Evolutionary conservation across 805 yeast species (phyloP), one percentile per base, ranked within the genome.

Genomic region (Huiozyma naganishii): DNA sequence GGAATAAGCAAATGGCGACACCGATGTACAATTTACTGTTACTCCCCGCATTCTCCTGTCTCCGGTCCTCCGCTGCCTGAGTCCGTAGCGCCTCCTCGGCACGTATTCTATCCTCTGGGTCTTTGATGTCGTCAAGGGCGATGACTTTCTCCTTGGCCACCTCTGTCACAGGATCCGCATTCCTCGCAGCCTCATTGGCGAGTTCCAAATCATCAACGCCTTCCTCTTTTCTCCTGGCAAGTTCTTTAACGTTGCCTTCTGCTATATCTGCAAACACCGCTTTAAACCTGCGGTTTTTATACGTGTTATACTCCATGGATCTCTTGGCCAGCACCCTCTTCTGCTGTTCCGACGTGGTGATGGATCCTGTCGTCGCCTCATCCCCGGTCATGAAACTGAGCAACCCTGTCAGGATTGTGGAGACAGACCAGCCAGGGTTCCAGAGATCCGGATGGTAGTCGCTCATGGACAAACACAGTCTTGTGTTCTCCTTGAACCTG

Each of bases 371-470:
- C 1, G 96, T 85, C 27, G 74, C 66, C 52, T 89, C 97, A 46
- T 76, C 76, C 7, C 92, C 81, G 0, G 95, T 86, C 97, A 89
- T 89, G 57, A 89, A 89, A 59, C 95, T 85, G 51, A 89, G 68
- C 33, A 89, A 67, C 0, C 97, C 97, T 8, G 80, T 84, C 52
- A 89, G 70, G 17, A 89, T 89, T 0, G 97, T 88, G 32, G 86
- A 71, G 27, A 89, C 96, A 38, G 88, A 79, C 97, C 97, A 89
- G 6, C 95, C 87, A 1, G 97, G 97, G 61, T 89, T 88, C 97
- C 97, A 89, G 1, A 83, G 69, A 61, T 88, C 92, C 3, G 95
- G 96, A 54, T 89, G 97, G 62, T 78, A 89, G 65, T 89, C 97
- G 55, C 94, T 81, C 82, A 89, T 88, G n/a, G 89, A 79, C 40